These are phyloP conservation scores for Stagonosporopsis tanaceti DNA, from an alignment of 2,329 filamentous ascomycete genomes.

Conservation along the genomic window DNA sequence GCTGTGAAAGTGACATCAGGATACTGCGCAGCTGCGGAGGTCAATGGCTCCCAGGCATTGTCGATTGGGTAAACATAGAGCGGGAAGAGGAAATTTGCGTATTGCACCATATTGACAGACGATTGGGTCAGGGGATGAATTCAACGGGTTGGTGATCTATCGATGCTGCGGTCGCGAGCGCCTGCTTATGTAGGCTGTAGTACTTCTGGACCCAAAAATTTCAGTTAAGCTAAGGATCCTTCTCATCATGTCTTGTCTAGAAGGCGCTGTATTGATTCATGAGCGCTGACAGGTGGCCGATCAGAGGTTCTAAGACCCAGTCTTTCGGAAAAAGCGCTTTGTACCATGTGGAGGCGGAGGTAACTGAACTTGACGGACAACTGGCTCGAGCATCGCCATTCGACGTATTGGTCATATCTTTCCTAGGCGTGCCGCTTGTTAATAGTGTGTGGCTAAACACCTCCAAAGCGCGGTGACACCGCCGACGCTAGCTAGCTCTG, in stretches of 20 bases:
- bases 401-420: background rate
- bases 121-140: no score
- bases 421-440: conserved; percentile 2
- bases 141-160: no score
- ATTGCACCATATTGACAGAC: conserved; percentile 11
- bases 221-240: background rate
- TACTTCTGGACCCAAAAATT: background rate
- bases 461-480: background rate
- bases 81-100: conserved; percentile 20
- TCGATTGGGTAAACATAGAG: conserved; percentile 18
- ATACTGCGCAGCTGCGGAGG: conserved; percentile 15
- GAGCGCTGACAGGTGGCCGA: background rate
- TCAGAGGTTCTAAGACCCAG: background rate
- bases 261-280: background rate
- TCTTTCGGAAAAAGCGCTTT: background rate
- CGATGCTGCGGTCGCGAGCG: background rate
- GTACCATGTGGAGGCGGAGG: background rate
- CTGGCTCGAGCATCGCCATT: background rate
- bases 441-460: background rate
- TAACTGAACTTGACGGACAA: background rate
- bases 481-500: background rate
- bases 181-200: background rate
- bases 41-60: conserved; percentile 17
- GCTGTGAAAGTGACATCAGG: conserved; percentile 18
- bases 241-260: background rate